Conservation (phyloP, 192 early-diverging fungal species). For the Paraglomus occultum region DNA sequence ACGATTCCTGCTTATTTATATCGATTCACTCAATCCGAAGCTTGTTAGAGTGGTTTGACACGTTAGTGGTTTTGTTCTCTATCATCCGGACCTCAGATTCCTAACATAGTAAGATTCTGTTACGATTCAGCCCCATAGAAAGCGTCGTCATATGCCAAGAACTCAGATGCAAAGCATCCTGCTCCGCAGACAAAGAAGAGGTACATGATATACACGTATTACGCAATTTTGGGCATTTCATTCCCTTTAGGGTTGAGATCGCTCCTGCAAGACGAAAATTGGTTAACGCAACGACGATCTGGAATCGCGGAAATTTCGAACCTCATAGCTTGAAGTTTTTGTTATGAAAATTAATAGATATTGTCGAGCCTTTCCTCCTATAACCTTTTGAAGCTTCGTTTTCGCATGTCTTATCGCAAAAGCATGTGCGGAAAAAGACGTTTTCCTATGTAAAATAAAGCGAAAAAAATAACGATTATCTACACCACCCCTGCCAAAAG, state of each 20-base stretch:
- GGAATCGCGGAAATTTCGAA: neutral
- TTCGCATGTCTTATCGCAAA: neutral
- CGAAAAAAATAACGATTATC: no score
- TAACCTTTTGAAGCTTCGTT: slow-evolving; percentile 12
- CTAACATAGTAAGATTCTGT: neutral
- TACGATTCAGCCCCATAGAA: neutral
- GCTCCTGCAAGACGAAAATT: no score
- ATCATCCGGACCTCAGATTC: slow-evolving; percentile 1
- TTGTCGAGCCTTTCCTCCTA: neutral
- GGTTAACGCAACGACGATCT: neutral
- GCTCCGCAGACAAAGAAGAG: no score
- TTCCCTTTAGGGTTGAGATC: no score
- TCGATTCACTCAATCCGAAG: neutral
- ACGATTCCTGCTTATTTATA: slow-evolving; percentile 14
- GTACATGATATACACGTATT: no score
- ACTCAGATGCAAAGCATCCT: no score
- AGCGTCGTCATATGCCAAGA: neutral
- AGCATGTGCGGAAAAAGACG: slow-evolving; percentile 17
- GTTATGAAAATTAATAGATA: slow-evolving; percentile 1
- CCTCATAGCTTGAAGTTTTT: neutral
- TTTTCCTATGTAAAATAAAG: no score
- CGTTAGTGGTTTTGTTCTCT: no score
- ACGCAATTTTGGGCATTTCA: no score
- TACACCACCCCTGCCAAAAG: no score
- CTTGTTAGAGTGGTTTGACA: slow-evolving; percentile 1